These are phyloP conservation scores for Symbiodinium pilosum DNA, from an alignment of 73 alveolate species.

Conservation along the genomic window DNA sequence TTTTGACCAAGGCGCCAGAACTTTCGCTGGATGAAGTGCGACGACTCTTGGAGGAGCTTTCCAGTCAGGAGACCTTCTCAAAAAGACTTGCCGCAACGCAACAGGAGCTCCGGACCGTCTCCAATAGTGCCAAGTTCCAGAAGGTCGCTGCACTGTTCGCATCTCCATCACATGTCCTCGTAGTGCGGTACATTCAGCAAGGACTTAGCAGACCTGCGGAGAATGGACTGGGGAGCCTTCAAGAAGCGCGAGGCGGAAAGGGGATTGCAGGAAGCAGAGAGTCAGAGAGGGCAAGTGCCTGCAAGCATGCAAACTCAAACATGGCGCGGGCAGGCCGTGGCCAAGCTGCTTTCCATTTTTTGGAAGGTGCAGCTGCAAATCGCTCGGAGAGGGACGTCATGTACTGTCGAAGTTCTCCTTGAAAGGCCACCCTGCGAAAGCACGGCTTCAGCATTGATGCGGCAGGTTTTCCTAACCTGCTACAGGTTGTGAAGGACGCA, in stretches of 20 bases:
- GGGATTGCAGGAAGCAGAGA: not conserved
- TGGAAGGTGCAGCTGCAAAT: constrained; percentile 30
- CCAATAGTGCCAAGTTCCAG: constrained; percentile 67
- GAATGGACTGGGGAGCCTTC: constrained; percentile 94
- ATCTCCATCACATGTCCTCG: too few relatives aligned
- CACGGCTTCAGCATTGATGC: constrained; percentile 81
- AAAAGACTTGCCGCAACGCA: too few relatives aligned
- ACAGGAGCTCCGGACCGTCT: constrained; percentile 87
- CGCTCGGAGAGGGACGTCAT: not conserved
- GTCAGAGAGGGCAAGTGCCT: not conserved
- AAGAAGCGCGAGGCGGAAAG: constrained; percentile 67
- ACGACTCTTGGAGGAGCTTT: constrained; percentile 31
- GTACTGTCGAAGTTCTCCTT: not conserved
- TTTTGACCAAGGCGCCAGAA: constrained; percentile 7
- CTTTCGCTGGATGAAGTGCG: constrained; percentile 29
- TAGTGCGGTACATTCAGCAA: not conserved
- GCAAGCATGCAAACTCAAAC: not conserved
- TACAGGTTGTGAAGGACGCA: constrained; percentile 77
- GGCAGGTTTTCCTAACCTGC: constrained; percentile 53
- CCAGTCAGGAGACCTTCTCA: too few relatives aligned
- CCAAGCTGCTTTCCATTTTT: constrained; percentile 76
- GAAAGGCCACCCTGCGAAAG: constrained; percentile 43
- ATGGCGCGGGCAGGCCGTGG: constrained; percentile 35
- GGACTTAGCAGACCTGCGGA: constrained; percentile 51
- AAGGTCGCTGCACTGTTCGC: constrained; percentile 9